Evolutionary conservation across 768 basidiomycete species (phyloP).

Genomic region (Xerocomellus dryophilus): DNA sequence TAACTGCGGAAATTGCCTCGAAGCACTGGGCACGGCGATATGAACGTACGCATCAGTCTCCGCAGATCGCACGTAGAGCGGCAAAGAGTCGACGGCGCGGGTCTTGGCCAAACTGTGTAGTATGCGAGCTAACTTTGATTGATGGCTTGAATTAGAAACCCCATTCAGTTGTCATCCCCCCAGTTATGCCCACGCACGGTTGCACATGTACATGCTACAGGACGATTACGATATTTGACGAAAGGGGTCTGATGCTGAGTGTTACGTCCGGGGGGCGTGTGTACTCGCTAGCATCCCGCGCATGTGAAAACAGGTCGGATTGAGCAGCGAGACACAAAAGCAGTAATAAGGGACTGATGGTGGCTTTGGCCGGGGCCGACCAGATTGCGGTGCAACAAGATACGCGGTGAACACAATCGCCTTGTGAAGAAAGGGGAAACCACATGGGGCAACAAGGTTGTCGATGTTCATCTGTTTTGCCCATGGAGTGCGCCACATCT

Average conservation of each 20-base stretch:
- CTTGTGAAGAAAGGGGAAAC: not conserved
- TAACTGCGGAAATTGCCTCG: constrained; percentile 27
- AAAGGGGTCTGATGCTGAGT: not conserved
- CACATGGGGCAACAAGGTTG: constrained; percentile 1
- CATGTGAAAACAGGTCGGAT: not conserved
- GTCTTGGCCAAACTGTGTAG: constrained; percentile 12
- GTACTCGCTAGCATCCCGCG: not conserved
- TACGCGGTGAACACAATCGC: not conserved
- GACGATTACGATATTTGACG: constrained; percentile 18
- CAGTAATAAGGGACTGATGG: constrained; percentile 9
- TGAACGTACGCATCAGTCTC: constrained; percentile 6
- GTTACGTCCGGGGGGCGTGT: constrained; percentile 19
- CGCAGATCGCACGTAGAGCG: constrained; percentile 17
- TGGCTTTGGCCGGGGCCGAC: constrained; percentile 11
- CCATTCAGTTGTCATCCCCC: constrained; percentile 5
- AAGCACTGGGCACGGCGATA: constrained; percentile 14
- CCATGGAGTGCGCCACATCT: constrained; percentile 15
- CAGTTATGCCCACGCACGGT: constrained; percentile 9
- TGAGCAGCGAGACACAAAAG: not conserved
- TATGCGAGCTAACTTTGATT: constrained; percentile 23
- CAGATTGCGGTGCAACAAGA: constrained; percentile 8
- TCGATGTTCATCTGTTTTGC: not conserved
- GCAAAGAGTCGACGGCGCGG: constrained; percentile 1
- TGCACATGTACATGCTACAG: not conserved
- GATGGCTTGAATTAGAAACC: constrained; percentile 16